Evolutionary conservation across 257 asterid species (phyloP).

Genomic region (Phtheirospermum japonicum): DNA sequence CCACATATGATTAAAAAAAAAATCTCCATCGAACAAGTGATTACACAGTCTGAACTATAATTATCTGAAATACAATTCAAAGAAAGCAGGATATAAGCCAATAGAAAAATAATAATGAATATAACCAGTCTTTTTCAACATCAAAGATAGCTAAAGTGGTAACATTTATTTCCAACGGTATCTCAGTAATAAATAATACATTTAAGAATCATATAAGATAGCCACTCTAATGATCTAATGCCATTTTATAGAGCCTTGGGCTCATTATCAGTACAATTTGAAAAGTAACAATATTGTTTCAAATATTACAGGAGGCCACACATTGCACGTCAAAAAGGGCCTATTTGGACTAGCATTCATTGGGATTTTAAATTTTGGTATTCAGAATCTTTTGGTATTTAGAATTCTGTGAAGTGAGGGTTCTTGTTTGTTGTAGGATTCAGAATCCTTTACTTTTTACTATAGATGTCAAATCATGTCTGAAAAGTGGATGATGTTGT

Average conservation of each 20-base stretch:
- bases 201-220: slow-evolving; percentile 11
- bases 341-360: no score
- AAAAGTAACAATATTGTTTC: slow-evolving; percentile 12
- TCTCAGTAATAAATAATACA: slow-evolving; percentile 10
- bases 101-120: background rate
- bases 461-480: no score
- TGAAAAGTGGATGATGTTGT: no score
- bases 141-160: slow-evolving; percentile 8
- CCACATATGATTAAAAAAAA: slow-evolving; percentile 18
- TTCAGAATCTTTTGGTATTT: no score
- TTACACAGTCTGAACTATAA: slow-evolving; percentile 1
- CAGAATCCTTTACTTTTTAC: no score
- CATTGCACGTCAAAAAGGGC: slow-evolving; percentile 9
- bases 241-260: slow-evolving; percentile 19
- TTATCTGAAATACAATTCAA: slow-evolving; percentile 17
- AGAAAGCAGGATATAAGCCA: background rate
- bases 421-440: no score
- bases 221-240: slow-evolving; percentile 6
- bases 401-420: no score
- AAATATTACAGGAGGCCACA: slow-evolving; percentile 17
- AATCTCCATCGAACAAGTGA: background rate
- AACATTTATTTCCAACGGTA: background rate
- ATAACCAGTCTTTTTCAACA: slow-evolving; percentile 15
- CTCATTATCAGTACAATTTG: slow-evolving; percentile 1
- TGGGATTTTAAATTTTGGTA: no score